phyloP scores from a whole-genome alignment of 2,329 filamentous ascomycete genomes.

The Penicillium frequentans region DNA sequence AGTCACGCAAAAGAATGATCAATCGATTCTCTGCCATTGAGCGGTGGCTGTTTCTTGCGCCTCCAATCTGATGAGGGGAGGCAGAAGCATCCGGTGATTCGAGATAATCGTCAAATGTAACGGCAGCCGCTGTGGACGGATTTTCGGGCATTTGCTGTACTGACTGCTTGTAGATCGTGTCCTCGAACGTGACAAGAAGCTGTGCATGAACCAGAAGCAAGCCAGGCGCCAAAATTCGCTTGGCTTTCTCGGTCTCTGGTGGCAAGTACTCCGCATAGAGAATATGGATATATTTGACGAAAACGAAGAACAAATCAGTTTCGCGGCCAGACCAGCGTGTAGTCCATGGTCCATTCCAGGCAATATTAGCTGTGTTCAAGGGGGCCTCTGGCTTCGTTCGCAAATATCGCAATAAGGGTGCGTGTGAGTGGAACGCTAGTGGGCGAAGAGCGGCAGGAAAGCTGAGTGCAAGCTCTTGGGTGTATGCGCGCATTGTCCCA shows the following conservation, averaged over 20 bases:
- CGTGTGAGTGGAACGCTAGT: constrained; percentile 64
- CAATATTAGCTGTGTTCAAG: constrained; percentile 68
- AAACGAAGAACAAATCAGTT: constrained; percentile 88
- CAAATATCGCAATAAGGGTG: constrained; percentile 59
- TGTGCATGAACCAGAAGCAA: constrained; percentile 81
- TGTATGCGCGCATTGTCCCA: constrained; percentile 48
- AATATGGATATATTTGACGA: constrained; percentile 83
- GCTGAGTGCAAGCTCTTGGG: constrained; percentile 64
- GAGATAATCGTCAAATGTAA: constrained; percentile 68
- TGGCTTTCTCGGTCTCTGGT: constrained; percentile 50
- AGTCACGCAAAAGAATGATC: constrained; percentile 77
- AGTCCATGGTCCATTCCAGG: constrained; percentile 83
- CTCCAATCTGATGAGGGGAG: constrained; percentile 62
- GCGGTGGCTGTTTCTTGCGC: constrained; percentile 66
- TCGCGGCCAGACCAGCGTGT: constrained; percentile 83
- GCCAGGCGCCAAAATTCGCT: constrained; percentile 68
- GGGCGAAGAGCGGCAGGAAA: constrained; percentile 68
- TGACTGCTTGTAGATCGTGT: constrained; percentile 75
- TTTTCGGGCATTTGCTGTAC: constrained; percentile 47
- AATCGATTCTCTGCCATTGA: constrained; percentile 88
- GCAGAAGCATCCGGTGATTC: constrained; percentile 66
- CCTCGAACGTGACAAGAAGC: constrained; percentile 74
- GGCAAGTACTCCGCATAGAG: constrained; percentile 73
- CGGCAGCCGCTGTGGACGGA: constrained; percentile 49
- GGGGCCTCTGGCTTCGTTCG: constrained; percentile 66